Base-by-base conservation (phyloP, 2,329 filamentous ascomycete species). In the Pseudogymnoascus sp. region DNA sequence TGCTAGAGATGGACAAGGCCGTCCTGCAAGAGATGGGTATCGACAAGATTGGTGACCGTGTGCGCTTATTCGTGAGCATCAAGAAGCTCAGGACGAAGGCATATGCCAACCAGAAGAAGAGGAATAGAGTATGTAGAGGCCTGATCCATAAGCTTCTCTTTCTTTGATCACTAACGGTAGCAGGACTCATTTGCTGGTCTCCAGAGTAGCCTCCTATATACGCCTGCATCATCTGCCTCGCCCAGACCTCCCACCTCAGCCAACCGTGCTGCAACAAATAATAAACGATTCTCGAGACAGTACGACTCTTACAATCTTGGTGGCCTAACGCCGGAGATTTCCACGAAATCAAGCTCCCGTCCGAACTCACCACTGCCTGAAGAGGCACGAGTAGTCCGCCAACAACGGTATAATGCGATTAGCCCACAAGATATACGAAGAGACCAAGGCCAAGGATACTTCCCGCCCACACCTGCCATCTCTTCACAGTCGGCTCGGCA, bases 1-100 rank as follows among this genome's bases (percentile, higher is more conserved):
- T 99, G 50, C 83, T 99, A 69, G 95, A 99, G 77, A 93, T 97
- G 82, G 95, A 99, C 76, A 96, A 96, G 80, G 89, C 92, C 63
- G 91, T 96, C 42, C 82, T 99, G 67, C 96, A 96, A 76, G 95
- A 99, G 75, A 96, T 99, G 86, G 95, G 95, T 46, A 93, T 99
- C 70, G 96, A 96, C 70, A 99, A 97, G 77, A 90, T 99, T 68
- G 95, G 95, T 67, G 95, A 99, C 75, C 88, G 95, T 62, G 93
- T 99, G 37, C 90, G 93, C 67, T 88, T 99, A 66, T 93, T 91
- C 71, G 82, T 93, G 66, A 88, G 88, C 68, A 92, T 93, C 73
- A 93, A 93, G 78, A 90, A 91, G 75, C 80, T 95, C 63, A 82
- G 90, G 67, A 91, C 88, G 63, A 90, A 87, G 75, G 85, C 89